A percentile compares a stretch with the other conserved stretches of the same genome.
These are phyloP conservation scores for Neofusicoccum kwambonambiense DNA, from an alignment of 2,329 filamentous ascomycete genomes.

Conservation along the genomic window DNA sequence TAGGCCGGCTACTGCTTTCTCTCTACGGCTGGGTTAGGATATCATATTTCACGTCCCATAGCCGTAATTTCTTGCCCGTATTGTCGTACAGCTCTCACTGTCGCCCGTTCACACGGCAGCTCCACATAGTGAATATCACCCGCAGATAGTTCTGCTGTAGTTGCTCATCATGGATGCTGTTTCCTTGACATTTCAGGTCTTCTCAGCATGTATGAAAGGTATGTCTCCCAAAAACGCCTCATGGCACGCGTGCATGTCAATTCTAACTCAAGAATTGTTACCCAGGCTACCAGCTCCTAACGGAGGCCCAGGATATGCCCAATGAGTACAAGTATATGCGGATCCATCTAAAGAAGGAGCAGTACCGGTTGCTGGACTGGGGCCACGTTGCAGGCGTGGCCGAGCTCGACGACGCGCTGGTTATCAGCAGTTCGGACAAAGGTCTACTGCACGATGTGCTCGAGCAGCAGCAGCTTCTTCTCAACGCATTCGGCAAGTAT, in stretches of 20 bases:
- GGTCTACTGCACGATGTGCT: conserved; percentile 36
- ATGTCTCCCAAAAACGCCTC: neutral
- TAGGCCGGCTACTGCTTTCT: too few species aligned
- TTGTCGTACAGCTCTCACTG: too few species aligned
- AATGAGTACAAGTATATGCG: conserved; percentile 34
- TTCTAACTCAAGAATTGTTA: neutral
- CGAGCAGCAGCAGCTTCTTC: conserved; percentile 33
- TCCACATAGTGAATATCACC: too few species aligned
- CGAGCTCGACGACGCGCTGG: conserved; percentile 32
- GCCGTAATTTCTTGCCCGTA: too few species aligned
- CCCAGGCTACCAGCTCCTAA: conserved; percentile 38
- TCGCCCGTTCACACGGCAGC: too few species aligned
- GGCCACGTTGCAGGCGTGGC: conserved; percentile 33
- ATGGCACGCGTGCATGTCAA: neutral
- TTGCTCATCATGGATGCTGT: conserved; percentile 20
- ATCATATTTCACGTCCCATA: too few species aligned
- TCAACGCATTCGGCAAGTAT: conserved; percentile 32
- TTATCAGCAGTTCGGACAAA: conserved; percentile 34
- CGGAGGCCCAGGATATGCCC: conserved; percentile 35
- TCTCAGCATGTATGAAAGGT: conserved; percentile 38
- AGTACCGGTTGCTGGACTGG: conserved; percentile 40
- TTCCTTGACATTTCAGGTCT: conserved; percentile 37
- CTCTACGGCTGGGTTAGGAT: too few species aligned
- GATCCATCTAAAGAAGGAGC: conserved; percentile 38
- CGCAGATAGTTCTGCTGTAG: neutral